These are phyloP conservation scores for Cutaneotrichosporon sp. DNA, from an alignment of 1,284 basidiomycete genomes.

Conservation along the genomic window DNA sequence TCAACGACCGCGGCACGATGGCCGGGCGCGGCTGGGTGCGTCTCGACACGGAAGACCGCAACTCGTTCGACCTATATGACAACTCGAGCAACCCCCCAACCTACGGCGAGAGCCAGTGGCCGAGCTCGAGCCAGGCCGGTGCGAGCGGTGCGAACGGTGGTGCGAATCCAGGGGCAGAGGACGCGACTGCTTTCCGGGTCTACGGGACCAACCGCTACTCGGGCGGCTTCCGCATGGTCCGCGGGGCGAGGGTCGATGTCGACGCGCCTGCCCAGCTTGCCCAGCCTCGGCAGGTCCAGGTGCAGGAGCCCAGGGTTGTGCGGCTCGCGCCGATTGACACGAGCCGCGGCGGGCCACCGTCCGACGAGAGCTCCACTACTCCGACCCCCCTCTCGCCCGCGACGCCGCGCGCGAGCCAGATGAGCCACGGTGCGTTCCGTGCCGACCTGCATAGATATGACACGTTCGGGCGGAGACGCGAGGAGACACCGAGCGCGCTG, in stretches of 20 bases:
- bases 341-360: background rate
- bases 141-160: background rate
- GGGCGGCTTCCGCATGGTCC: background rate
- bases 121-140: background rate
- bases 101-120: background rate
- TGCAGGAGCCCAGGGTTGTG: background rate
- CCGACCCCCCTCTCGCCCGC: background rate
- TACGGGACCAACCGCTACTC: background rate
- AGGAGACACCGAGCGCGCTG: background rate
- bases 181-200: slow-evolving; percentile 5
- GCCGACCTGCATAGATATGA: background rate
- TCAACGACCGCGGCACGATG: background rate
- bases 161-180: background rate
- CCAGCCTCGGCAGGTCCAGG: background rate
- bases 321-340: background rate
- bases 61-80: background rate
- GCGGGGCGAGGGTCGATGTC: background rate
- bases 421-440: background rate
- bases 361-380: background rate
- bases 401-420: background rate
- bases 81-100: background rate
- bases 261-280: no score
- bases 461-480: slow-evolving; percentile 1
- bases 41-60: background rate
- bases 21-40: slow-evolving; percentile 1